Conservation (phyloP, 169 alveolate genomes). For the Plasmodium gonderi region DNA sequence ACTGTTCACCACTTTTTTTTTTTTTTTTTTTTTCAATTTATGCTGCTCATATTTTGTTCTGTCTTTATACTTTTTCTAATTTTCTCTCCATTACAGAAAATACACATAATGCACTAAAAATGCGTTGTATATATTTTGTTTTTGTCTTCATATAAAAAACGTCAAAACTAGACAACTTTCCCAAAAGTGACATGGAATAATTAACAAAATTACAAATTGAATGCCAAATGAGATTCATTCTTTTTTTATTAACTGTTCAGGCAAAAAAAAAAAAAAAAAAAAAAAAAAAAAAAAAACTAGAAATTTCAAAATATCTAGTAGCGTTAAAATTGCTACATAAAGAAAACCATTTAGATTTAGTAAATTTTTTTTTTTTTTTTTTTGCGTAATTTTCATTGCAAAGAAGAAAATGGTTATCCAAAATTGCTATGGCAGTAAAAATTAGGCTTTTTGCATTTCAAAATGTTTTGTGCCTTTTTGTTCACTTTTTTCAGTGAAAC, state of each 20-base stretch:
- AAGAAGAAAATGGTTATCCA: background rate
- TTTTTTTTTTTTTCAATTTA: too few relatives aligned
- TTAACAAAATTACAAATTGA: background rate
- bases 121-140: background rate
- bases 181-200: background rate
- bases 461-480: background rate
- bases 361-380: background rate
- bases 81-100: background rate
- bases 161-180: background rate
- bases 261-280: constrained; percentile 7
- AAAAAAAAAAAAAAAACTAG: background rate
- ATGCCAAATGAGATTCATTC: background rate
- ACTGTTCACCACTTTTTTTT: background rate
- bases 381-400: too few relatives aligned
- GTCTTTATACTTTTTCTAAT: background rate
- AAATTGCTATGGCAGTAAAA: background rate
- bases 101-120: background rate
- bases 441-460: background rate
- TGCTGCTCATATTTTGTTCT: background rate
- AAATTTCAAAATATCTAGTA: background rate
- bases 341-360: background rate
- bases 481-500: background rate
- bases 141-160: background rate
- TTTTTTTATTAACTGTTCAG: constrained; percentile 2
- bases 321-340: background rate